Evolutionary conservation across 768 basidiomycete species (phyloP).

Genomic region (Podaxis carcinomalis): DNA sequence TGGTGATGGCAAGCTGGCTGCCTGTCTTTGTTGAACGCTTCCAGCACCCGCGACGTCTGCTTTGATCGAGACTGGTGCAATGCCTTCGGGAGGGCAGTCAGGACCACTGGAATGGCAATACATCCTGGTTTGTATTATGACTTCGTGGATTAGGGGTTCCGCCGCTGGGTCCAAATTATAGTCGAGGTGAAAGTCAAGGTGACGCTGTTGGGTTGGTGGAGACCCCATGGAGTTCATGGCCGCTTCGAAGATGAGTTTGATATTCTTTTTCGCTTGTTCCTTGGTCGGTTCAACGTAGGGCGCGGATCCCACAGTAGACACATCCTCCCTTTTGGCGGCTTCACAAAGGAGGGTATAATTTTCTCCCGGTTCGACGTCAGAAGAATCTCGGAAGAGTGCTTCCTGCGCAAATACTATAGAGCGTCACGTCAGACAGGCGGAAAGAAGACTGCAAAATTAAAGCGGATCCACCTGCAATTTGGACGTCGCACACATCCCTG

Average conservation of each 20-base stretch:
- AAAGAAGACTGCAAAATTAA: background rate
- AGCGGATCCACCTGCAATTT: slow-evolving; percentile 45
- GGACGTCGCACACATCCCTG: slow-evolving; percentile 45
- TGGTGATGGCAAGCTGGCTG: background rate
- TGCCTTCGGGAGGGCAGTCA: slow-evolving; percentile 4
- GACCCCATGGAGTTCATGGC: slow-evolving; percentile 20
- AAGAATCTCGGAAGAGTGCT: slow-evolving; percentile 38
- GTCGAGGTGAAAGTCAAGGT: slow-evolving; percentile 66
- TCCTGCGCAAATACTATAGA: slow-evolving; percentile 58
- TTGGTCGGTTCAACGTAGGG: slow-evolving; percentile 57
- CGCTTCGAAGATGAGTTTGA: slow-evolving; percentile 46
- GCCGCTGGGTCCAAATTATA: slow-evolving; percentile 52
- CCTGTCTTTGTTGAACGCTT: background rate
- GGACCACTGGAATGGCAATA: slow-evolving; percentile 11
- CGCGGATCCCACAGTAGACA: slow-evolving; percentile 58
- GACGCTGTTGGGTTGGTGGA: slow-evolving; percentile 14
- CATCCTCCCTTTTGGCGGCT: slow-evolving; percentile 34
- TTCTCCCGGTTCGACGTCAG: slow-evolving; percentile 30
- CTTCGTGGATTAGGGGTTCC: slow-evolving; percentile 53
- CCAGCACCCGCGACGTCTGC: slow-evolving; percentile 10
- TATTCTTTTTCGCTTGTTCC: slow-evolving; percentile 47
- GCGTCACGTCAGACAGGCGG: background rate
- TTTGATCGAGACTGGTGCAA: slow-evolving; percentile 11
- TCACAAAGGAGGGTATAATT: slow-evolving; percentile 43
- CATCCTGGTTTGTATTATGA: slow-evolving; percentile 34